These are phyloP conservation scores for Kwoniella dendrophila DNA, from an alignment of 768 basidiomycete genomes.

Conservation along the genomic window DNA sequence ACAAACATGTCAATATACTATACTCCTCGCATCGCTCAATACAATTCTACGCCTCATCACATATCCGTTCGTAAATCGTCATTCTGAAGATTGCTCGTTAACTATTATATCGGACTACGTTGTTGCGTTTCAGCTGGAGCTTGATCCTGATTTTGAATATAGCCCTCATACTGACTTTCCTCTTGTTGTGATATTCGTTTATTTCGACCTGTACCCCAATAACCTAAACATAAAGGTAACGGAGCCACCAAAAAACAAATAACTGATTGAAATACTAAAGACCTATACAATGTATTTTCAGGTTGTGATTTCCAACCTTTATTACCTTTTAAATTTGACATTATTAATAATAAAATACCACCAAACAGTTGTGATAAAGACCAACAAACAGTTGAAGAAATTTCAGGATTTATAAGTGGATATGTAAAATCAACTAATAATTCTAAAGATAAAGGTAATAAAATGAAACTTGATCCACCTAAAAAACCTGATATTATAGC, in stretches of 20 bases:
- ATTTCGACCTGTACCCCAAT: slow-evolving; percentile 12
- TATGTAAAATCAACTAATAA: slow-evolving; percentile 10
- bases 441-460: slow-evolving; percentile 12
- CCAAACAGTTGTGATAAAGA: slow-evolving; percentile 11
- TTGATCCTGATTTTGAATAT: too few relatives aligned
- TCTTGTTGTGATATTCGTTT: too few relatives aligned
- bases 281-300: slow-evolving; percentile 1
- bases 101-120: too few relatives aligned
- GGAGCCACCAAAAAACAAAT: slow-evolving; percentile 10
- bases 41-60: too few relatives aligned
- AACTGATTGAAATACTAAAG: slow-evolving; percentile 13
- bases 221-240: slow-evolving; percentile 14
- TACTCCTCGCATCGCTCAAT: too few relatives aligned
- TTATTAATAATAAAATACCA: slow-evolving; percentile 9
- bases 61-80: too few relatives aligned
- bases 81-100: too few relatives aligned
- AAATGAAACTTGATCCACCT: slow-evolving; percentile 12
- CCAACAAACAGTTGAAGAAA: slow-evolving; percentile 20
- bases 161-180: too few relatives aligned
- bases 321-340: slow-evolving; percentile 15
- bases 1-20: too few relatives aligned
- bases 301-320: not conserved
- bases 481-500: slow-evolving; percentile 13
- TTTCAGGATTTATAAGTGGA: slow-evolving; percentile 23
- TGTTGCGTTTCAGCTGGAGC: too few relatives aligned